Conservation (phyloP, 225 moss, liverwort and hornwort genomes). For the Bryoerythrophyllum caledonicum region DNA sequence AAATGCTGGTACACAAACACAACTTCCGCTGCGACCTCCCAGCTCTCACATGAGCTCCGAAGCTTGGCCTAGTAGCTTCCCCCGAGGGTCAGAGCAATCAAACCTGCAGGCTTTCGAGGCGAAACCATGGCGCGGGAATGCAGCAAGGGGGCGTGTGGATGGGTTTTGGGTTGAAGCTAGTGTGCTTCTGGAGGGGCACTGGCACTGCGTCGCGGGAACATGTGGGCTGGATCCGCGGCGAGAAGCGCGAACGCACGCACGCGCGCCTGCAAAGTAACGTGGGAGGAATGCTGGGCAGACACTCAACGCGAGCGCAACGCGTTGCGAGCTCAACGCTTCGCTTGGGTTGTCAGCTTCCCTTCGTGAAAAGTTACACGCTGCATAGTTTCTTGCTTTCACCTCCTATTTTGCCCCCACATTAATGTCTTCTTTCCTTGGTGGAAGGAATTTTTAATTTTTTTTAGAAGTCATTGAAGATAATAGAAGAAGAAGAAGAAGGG, state of each 20-base stretch:
- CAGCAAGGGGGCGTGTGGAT: background rate
- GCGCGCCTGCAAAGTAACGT: background rate
- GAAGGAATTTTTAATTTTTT: too few relatives aligned
- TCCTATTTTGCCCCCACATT: too few relatives aligned
- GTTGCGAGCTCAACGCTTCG: background rate
- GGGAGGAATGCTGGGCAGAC: background rate
- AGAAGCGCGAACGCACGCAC: background rate
- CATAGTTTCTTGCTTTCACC: too few relatives aligned
- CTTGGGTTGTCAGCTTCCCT: background rate
- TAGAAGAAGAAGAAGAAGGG: too few relatives aligned
- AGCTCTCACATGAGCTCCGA: background rate
- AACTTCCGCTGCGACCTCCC: too few relatives aligned
- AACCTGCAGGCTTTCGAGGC: background rate
- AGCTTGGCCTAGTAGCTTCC: background rate
- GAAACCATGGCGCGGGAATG: background rate
- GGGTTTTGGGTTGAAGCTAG: background rate
- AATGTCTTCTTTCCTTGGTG: too few relatives aligned
- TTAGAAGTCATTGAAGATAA: too few relatives aligned
- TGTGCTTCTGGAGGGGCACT: background rate
- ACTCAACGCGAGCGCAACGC: background rate
- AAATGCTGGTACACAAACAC: too few relatives aligned
- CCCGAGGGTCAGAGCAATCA: too few relatives aligned
- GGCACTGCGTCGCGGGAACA: conserved; percentile 16
- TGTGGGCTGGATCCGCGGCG: conserved; percentile 8
- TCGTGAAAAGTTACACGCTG: too few relatives aligned